Percentiles rank a stretch among this genome's conserved stretches.
phyloP scores from a whole-genome alignment of 2,329 filamentous ascomycete species.

The Paracoccidioides brasiliensis region DNA sequence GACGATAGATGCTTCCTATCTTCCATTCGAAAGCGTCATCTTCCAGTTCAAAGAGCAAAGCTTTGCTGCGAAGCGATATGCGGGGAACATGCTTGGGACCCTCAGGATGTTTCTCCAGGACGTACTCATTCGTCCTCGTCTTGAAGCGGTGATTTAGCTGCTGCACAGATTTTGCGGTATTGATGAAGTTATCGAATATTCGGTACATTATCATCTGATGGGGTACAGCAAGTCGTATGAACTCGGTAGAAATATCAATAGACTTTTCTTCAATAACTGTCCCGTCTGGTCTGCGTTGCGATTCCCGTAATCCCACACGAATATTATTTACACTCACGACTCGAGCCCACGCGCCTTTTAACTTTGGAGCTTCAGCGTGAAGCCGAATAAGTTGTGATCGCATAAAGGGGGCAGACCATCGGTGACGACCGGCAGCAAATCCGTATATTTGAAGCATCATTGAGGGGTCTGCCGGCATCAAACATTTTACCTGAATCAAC shows the following conservation, averaged over 20 bases:
- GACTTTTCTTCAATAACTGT: constrained; percentile 59
- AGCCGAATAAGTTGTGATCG: constrained; percentile 66
- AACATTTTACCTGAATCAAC: constrained; percentile 75
- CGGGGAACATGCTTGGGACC: constrained; percentile 77
- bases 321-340: constrained; percentile 71
- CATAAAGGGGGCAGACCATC: constrained; percentile 76
- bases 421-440: constrained; percentile 68
- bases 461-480: constrained; percentile 77
- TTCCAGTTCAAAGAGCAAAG: constrained; percentile 81
- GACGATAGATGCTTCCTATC: constrained; percentile 81
- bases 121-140: constrained; percentile 77
- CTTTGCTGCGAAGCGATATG: constrained; percentile 67
- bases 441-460: constrained; percentile 82
- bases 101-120: constrained; percentile 73
- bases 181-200: constrained; percentile 87
- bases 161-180: constrained; percentile 71
- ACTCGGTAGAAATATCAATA: constrained; percentile 72
- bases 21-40: constrained; percentile 98
- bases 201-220: constrained; percentile 82
- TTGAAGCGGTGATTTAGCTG: constrained; percentile 90
- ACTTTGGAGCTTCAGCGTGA: constrained; percentile 74
- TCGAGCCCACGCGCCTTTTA: constrained; percentile 73
- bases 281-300: constrained; percentile 53
- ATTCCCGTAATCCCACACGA: constrained; percentile 67
- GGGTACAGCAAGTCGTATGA: constrained; percentile 75